Conservation (phyloP, 1,284 basidiomycete genomes). For the Takashimella tepidaria region DNA sequence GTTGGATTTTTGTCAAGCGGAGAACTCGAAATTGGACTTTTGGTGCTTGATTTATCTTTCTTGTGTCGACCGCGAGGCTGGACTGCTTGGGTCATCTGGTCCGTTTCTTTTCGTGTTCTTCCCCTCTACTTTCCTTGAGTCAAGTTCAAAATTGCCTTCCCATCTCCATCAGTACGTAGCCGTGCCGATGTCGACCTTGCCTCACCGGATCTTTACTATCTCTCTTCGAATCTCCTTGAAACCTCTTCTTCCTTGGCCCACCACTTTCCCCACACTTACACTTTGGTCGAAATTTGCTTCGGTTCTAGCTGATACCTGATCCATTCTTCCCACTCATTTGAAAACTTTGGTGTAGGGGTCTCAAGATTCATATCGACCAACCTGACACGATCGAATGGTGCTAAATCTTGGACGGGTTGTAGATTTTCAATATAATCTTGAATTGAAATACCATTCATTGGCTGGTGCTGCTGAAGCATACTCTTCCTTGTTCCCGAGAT, state of each 20-base stretch:
- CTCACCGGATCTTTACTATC: too few species aligned
- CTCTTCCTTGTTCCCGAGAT: conserved; percentile 1
- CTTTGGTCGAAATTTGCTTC: conserved; percentile 1
- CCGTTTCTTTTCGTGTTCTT: too few species aligned
- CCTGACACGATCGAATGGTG: conserved; percentile 33
- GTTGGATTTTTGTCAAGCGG: too few species aligned
- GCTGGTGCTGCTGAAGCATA: neutral
- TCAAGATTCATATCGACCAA: conserved; percentile 30
- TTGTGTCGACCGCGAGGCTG: too few species aligned
- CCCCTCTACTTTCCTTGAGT: too few species aligned
- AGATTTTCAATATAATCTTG: conserved; percentile 27
- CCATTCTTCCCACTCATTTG: conserved; percentile 13
- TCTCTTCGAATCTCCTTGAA: too few species aligned
- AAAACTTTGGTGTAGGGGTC: conserved; percentile 24
- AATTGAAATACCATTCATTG: conserved; percentile 22
- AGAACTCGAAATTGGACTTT: too few species aligned
- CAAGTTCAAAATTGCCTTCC: too few species aligned
- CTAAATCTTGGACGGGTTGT: conserved; percentile 9
- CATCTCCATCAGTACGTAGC: too few species aligned
- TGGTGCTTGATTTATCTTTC: too few species aligned
- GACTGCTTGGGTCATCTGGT: too few species aligned
- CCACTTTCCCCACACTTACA: neutral
- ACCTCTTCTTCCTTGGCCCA: neutral
- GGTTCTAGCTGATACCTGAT: conserved; percentile 3
- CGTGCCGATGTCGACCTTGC: too few species aligned